Conservation (phyloP, 371 early-diverging fungal genomes). For the Cladochytrium tenue region DNA sequence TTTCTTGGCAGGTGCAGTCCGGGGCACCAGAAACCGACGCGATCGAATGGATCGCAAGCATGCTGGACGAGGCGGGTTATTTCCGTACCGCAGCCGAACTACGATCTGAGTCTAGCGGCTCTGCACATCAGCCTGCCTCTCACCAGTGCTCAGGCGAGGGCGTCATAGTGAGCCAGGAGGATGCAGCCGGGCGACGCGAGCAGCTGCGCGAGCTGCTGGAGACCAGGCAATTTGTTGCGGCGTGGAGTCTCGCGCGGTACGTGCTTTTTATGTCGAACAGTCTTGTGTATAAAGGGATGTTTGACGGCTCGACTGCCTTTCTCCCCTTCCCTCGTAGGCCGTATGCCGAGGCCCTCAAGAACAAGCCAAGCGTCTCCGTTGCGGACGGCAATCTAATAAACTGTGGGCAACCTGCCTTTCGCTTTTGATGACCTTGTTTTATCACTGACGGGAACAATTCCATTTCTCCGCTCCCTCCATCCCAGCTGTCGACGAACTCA, state of each 20-base stretch:
- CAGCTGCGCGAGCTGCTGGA: background rate
- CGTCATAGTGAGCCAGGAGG: background rate
- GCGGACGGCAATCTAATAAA: background rate
- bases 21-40: background rate
- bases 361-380: background rate
- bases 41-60: background rate
- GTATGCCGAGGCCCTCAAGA: background rate
- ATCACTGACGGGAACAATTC: background rate
- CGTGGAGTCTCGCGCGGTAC: background rate
- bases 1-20: no score
- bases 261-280: background rate
- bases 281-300: background rate
- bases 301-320: no score
- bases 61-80: background rate
- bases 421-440: background rate
- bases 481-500: constrained; percentile 36
- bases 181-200: background rate
- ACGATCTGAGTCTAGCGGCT: background rate
- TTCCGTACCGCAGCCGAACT: background rate
- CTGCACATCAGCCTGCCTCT: background rate
- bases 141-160: no score
- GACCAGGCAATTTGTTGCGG: background rate
- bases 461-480: background rate
- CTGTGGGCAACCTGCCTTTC: no score
- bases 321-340: background rate